A percentile compares a stretch with the other conserved stretches of the same genome.
Conservation (phyloP, 768 basidiomycete genomes). For the Rhizopogon vesiculosus region DNA sequence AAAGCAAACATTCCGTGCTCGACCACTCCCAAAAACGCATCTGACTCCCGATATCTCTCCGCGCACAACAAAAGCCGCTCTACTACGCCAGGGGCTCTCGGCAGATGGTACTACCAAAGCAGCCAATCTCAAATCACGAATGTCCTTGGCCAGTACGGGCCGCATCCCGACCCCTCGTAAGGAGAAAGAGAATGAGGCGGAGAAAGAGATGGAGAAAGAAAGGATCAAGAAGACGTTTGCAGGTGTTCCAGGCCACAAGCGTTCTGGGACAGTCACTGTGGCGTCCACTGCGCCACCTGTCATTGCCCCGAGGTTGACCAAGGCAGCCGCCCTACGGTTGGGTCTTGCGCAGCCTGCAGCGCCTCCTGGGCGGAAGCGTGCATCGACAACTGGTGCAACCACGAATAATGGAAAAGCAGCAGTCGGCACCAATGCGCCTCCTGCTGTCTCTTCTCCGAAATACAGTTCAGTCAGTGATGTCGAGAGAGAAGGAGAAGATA, state of each 20-base stretch:
- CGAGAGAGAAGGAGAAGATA: conserved; percentile 24
- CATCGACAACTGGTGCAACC: conserved; percentile 23
- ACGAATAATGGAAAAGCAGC: conserved; percentile 22
- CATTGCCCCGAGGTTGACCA: conserved; percentile 72
- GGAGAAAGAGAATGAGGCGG: conserved; percentile 26
- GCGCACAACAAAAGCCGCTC: conserved; percentile 70
- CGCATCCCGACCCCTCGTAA: conserved; percentile 24
- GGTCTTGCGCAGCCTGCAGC: conserved; percentile 43
- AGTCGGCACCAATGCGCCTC: conserved; percentile 1
- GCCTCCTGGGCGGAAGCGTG: conserved; percentile 33
- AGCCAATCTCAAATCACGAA: conserved; percentile 17
- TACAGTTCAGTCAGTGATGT: not conserved
- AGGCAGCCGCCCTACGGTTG: conserved; percentile 65
- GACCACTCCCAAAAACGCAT: conserved; percentile 59
- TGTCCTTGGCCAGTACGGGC: conserved; percentile 30
- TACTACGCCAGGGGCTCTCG: conserved; percentile 59
- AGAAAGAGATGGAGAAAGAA: conserved; percentile 57
- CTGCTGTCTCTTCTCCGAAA: conserved; percentile 9
- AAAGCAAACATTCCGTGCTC: conserved; percentile 58
- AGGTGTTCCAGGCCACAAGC: conserved; percentile 82
- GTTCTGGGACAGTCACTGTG: conserved; percentile 59
- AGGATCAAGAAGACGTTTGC: conserved; percentile 60
- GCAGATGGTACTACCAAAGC: conserved; percentile 29
- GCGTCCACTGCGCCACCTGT: conserved; percentile 70
- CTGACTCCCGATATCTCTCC: conserved; percentile 67